A percentile compares a stretch with the other conserved stretches of the same genome.
phyloP scores from a whole-genome alignment of 176 grass and related monocot species.

The Saccharum spontaneum region DNA sequence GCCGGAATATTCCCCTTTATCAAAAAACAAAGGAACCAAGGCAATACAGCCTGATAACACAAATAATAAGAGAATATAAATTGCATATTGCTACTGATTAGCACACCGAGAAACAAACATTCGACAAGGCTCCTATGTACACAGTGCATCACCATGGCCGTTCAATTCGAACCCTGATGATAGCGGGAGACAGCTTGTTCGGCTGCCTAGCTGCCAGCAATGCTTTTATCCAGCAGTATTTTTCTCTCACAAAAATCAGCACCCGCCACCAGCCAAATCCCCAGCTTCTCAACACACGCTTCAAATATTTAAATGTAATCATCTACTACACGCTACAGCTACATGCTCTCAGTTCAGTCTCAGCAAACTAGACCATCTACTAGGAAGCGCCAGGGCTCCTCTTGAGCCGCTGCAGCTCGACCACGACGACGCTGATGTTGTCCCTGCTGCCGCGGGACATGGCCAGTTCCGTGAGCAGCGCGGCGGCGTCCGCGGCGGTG shows the following conservation, averaged over 20 bases:
- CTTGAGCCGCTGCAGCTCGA: constrained; percentile 51
- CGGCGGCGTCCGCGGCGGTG: constrained; percentile 48
- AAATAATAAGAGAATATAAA: background rate
- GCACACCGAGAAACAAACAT: background rate
- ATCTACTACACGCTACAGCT: constrained; percentile 14
- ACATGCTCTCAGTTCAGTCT: background rate
- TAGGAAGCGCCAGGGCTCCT: background rate
- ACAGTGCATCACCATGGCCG: background rate
- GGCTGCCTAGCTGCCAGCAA: too few relatives aligned
- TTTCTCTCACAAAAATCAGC: too few relatives aligned
- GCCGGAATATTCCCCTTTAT: too few relatives aligned
- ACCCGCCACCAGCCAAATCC: too few relatives aligned
- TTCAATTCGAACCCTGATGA: background rate
- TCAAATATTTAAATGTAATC: background rate
- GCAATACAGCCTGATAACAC: background rate
- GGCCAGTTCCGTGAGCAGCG: constrained; percentile 58
- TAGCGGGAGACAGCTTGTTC: too few relatives aligned
- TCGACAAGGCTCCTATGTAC: background rate
- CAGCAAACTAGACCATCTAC: background rate
- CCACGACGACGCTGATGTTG: constrained; percentile 76
- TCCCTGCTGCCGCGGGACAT: constrained; percentile 68
- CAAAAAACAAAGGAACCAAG: background rate
- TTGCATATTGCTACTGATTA: constrained; percentile 17
- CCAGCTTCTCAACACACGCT: background rate
- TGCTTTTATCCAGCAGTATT: too few relatives aligned